Evolutionary conservation across 2,329 filamentous ascomycete species (phyloP), one percentile per base, ranked within the genome.

Genomic region (Oidium heveae): DNA sequence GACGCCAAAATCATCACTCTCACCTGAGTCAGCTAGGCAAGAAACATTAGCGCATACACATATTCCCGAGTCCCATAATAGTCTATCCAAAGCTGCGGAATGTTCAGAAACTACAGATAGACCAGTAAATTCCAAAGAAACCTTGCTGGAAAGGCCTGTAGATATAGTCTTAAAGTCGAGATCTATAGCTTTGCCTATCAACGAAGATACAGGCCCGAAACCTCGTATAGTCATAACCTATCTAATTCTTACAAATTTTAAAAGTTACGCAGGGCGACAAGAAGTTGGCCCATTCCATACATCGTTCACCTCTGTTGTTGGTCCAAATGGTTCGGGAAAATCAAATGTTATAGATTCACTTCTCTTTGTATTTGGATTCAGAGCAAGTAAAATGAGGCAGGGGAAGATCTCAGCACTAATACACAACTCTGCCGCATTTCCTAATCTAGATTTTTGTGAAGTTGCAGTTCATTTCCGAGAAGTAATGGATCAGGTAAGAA

Each of bases 331-430:
- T 57, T 98, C 91, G 10, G 91, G 91, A 56, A 98, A 98, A 67
- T 96, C 91, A 22, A 98, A 98, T 63, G 93, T 98, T 58, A 98
- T 98, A 65, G 91, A 98, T 68, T 95, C 91, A 1, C 72, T 98
- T 32, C 77, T 98, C 0, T 98, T 98, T 64, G 91, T 98, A n/a
- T 98, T 98, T 65, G 91, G 93, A 54, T 98, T 98, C 71, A 82
- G 91, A 57, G 91, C 91, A 44, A 96, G 89, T 73, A 98, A 98
- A 70, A 98, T 98, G 91, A 78, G 91, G 63, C 91, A 98, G 67
- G 91, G 91, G 64, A 98, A 98, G 70, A 87, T 98, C 51, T 98
- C 91, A 0, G 91, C 91, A 4, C 72, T 98, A 52, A 98, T 98
- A 60, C 91, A 98, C 70, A 98, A 96, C 66, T 96, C 91, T 13